Conservation (phyloP, 108 stramenopile species). For the Pinguiococcus pyrenoidosus region DNA sequence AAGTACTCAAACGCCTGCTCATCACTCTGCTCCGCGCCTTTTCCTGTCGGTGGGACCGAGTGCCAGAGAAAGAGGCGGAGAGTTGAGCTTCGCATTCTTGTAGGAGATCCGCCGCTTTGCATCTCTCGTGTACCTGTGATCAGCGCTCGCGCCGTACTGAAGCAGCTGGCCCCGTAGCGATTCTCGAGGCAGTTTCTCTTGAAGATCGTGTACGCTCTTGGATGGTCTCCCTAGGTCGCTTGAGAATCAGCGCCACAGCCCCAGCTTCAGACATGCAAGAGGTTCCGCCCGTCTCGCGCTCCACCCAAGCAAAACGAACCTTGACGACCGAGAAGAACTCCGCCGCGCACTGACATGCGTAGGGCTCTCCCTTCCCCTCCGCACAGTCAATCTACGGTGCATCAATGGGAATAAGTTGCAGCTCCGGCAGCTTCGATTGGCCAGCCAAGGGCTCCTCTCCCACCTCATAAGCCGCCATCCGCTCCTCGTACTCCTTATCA, state of each 20-base stretch:
- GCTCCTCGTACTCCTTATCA: conserved; percentile 30
- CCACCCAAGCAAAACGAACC: not conserved
- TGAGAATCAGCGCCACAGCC: not conserved
- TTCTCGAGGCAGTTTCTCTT: conserved; percentile 15
- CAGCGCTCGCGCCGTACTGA: conserved; percentile 9
- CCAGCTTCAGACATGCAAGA: not conserved
- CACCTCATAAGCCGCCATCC: conserved; percentile 6
- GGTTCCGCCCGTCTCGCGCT: not conserved
- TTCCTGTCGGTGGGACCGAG: conserved; percentile 13
- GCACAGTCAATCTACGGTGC: conserved; percentile 22
- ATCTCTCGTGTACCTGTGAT: not conserved
- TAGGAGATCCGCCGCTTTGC: too few species aligned
- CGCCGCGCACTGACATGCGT: conserved; percentile 33
- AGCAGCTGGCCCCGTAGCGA: conserved; percentile 29
- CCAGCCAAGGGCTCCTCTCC: too few species aligned
- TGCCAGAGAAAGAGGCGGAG: conserved; percentile 6
- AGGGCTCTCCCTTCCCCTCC: conserved; percentile 28
- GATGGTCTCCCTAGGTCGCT: not conserved
- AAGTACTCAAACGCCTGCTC: conserved; percentile 15
- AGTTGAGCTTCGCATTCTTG: too few species aligned
- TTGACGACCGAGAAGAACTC: conserved; percentile 36
- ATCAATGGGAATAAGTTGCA: conserved; percentile 4
- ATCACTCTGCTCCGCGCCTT: conserved; percentile 22
- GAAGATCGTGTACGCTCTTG: conserved; percentile 20
- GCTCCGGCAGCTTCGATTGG: too few species aligned